These are phyloP conservation scores for Syzygium oleosum DNA, from an alignment of 345 rosid genomes.

Conservation along the genomic window DNA sequence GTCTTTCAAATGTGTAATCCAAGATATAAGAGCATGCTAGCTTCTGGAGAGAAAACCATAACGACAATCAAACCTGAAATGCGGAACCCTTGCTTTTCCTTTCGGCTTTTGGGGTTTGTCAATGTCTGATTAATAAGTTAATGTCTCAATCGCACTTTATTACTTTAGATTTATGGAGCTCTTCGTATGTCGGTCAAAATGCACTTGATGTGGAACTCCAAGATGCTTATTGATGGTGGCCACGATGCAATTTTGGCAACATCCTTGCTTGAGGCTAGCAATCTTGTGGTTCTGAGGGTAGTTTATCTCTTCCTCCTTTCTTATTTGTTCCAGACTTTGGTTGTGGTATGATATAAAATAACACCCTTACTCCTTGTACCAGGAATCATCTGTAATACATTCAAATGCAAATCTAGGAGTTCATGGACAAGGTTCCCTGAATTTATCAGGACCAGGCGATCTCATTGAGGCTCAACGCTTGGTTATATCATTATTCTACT, in stretches of 20 bases:
- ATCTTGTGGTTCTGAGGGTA: slow-evolving; percentile 63
- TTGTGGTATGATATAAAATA: neutral
- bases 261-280: slow-evolving; percentile 61
- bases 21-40: neutral
- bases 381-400: slow-evolving; percentile 62
- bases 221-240: slow-evolving; percentile 58
- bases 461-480: slow-evolving; percentile 57
- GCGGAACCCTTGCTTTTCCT: neutral
- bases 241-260: slow-evolving; percentile 47
- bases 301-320: neutral
- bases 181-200: slow-evolving; percentile 65
- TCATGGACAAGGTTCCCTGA: slow-evolving; percentile 60
- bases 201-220: slow-evolving; percentile 68
- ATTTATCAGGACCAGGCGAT: slow-evolving; percentile 64
- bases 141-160: slow-evolving; percentile 1
- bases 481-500: slow-evolving; percentile 47
- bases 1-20: neutral
- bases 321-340: neutral
- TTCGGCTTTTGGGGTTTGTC: neutral
- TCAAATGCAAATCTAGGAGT: slow-evolving; percentile 73
- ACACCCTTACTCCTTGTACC: slow-evolving; percentile 1
- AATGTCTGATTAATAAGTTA: neutral
- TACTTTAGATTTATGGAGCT: slow-evolving; percentile 52
- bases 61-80: neutral
- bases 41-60: neutral